A percentile compares a stretch with the other conserved stretches of the same genome.
These are phyloP conservation scores for Trichophyton schoenleinii DNA, from an alignment of 2,329 filamentous ascomycete species.

Conservation along the genomic window DNA sequence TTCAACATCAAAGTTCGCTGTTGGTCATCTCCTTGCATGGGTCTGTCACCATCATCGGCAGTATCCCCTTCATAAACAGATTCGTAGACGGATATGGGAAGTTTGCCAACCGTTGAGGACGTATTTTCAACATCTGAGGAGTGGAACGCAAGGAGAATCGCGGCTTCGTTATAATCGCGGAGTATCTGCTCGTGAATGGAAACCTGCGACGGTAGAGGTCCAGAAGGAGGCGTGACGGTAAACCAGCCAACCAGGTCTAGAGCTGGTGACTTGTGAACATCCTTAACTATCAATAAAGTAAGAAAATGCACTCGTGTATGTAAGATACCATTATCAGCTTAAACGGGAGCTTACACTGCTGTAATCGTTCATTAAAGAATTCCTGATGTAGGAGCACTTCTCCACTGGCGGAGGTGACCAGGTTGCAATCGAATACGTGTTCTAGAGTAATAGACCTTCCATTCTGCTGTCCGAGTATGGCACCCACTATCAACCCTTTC, in stretches of 20 bases:
- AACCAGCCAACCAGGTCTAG: conserved; percentile 91
- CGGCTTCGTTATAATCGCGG: conserved; percentile 64
- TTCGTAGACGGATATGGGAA: conserved; percentile 87
- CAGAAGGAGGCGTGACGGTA: conserved; percentile 59
- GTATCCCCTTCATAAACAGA: conserved; percentile 64
- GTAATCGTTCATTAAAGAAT: conserved; percentile 67
- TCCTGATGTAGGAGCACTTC: conserved; percentile 50
- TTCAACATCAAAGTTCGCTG: conserved; percentile 48
- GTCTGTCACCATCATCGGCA: conserved; percentile 43
- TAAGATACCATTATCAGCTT: not conserved
- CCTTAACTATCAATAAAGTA: conserved; percentile 50
- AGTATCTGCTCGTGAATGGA: conserved; percentile 69
- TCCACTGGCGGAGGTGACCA: conserved; percentile 39
- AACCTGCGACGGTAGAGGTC: conserved; percentile 55
- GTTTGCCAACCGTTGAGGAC: conserved; percentile 55
- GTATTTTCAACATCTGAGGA: conserved; percentile 44
- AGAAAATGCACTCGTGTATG: not conserved
- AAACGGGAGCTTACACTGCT: conserved; percentile 56
- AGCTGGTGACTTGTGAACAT: conserved; percentile 70
- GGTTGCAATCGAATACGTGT: conserved; percentile 76
- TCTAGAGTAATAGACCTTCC: conserved; percentile 85
- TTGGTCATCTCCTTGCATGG: conserved; percentile 61
- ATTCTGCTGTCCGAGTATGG: conserved; percentile 81
- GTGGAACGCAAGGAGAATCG: conserved; percentile 81
- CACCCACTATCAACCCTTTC: conserved; percentile 66